Evolutionary conservation across 805 yeast genomes (phyloP).

Genomic region (Dipodascus geniculatus): DNA sequence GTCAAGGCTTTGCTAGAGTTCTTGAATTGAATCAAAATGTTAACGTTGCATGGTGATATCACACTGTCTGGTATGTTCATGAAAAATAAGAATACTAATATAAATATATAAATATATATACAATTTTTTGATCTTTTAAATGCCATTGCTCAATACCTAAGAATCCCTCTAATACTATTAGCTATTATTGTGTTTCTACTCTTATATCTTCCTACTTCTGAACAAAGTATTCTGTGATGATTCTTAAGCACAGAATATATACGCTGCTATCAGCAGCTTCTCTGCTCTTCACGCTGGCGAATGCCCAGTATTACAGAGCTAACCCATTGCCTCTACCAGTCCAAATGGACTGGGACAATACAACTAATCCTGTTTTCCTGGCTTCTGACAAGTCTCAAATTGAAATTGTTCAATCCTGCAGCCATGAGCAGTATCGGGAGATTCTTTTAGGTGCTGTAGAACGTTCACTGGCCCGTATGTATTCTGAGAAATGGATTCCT

Average conservation of each 20-base stretch:
- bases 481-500: slow-evolving; percentile 27
- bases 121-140: no score
- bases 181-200: no score
- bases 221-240: no score
- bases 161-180: no score
- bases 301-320: background rate
- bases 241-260: no score
- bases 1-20: background rate
- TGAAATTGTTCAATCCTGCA: background rate
- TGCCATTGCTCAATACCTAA: background rate
- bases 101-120: no score
- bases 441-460: slow-evolving; percentile 21
- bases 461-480: slow-evolving; percentile 17
- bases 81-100: background rate
- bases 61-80: background rate
- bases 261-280: background rate
- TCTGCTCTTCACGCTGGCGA: background rate
- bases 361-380: background rate
- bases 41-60: background rate
- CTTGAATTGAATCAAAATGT: background rate
- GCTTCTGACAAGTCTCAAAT: background rate
- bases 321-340: background rate
- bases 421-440: background rate
- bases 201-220: no score
- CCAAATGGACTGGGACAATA: background rate